Conservation (phyloP, 2,329 filamentous ascomycete species). For the Stenocarpella maydis region DNA sequence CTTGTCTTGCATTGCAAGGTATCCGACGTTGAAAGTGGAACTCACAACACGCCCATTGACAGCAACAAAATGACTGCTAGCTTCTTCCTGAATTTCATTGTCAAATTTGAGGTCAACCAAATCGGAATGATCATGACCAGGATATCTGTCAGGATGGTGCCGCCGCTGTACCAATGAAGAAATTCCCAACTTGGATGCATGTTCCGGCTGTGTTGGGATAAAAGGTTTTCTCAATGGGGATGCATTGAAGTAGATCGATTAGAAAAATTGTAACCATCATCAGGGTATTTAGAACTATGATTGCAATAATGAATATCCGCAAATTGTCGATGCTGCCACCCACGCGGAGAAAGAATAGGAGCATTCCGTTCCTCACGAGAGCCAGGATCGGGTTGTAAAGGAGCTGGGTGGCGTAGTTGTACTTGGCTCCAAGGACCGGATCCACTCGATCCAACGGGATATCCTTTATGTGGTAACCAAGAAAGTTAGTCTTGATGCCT, state of each 20-base stretch:
- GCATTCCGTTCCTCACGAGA: conserved; percentile 54
- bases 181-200: conserved; percentile 45
- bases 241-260: conserved; percentile 46
- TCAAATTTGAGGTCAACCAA: conserved; percentile 46
- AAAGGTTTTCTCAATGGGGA: conserved; percentile 38
- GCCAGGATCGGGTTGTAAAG: conserved; percentile 56
- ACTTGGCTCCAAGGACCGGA: conserved; percentile 35
- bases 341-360: conserved; percentile 55
- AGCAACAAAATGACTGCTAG: conserved; percentile 47
- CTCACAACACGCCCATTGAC: conserved; percentile 19
- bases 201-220: conserved; percentile 44
- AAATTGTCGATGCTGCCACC: conserved; percentile 48
- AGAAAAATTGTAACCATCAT: conserved; percentile 44
- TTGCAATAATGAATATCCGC: conserved; percentile 42
- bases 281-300: conserved; percentile 44
- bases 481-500: conserved; percentile 23
- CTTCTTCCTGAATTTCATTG: conserved; percentile 46
- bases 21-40: no score
- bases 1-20: no score
- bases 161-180: conserved; percentile 47
- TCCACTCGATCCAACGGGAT: conserved; percentile 35
- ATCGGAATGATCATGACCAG: conserved; percentile 49
- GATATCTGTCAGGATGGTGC: conserved; percentile 52
- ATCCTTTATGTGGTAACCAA: conserved; percentile 30
- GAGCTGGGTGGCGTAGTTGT: conserved; percentile 50